Percentiles rank a stretch among this genome's conserved stretches.
Conservation (phyloP, 176 grass and related monocot species). For the Echinochloa phyllopogon region DNA sequence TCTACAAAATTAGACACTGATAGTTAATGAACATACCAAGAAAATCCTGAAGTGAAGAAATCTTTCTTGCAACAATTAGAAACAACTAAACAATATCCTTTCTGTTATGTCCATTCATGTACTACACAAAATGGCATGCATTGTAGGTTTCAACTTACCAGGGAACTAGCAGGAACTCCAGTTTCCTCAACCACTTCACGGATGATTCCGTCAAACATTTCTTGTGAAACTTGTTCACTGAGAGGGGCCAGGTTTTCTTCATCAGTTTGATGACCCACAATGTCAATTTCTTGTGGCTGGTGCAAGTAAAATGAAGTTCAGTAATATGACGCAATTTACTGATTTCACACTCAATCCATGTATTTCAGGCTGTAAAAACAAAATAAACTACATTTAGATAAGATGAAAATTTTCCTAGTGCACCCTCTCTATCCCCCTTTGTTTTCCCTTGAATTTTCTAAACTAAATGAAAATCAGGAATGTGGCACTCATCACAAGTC, state of each 20-base stretch:
- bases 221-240: constrained; percentile 62
- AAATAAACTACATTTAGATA: background rate
- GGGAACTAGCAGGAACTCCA: constrained; percentile 75
- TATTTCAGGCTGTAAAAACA: constrained; percentile 19
- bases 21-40: background rate
- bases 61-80: constrained; percentile 21
- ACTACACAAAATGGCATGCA: background rate
- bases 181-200: constrained; percentile 98
- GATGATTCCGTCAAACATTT: constrained; percentile 94
- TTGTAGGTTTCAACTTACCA: constrained; percentile 52
- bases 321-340: constrained; percentile 16
- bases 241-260: constrained; percentile 38
- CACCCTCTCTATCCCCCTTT: background rate
- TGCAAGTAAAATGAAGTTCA: constrained; percentile 42
- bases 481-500: background rate
- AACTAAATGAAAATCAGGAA: background rate
- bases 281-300: constrained; percentile 90
- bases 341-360: background rate
- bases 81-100: background rate
- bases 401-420: background rate
- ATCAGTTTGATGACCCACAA: constrained; percentile 64
- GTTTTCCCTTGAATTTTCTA: background rate
- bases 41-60: constrained; percentile 1
- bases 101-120: background rate
- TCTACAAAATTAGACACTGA: constrained; percentile 48